Percentiles rank a stretch among this genome's conserved stretches.
These are phyloP conservation scores for Cladophialophora psammophila DNA, from an alignment of 2,329 filamentous ascomycete genomes.

Conservation along the genomic window DNA sequence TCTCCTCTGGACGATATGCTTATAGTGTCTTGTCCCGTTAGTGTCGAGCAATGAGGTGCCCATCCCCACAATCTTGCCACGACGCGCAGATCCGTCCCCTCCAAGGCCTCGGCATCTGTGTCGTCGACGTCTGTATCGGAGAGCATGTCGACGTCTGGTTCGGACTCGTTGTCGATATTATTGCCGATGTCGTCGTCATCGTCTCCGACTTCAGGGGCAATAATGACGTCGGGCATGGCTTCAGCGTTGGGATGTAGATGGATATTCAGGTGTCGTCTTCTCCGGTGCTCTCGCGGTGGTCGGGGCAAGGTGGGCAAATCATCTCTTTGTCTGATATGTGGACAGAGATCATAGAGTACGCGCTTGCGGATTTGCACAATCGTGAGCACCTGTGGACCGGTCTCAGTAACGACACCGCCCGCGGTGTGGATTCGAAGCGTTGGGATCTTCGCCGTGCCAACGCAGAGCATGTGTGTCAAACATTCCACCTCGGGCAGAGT, in stretches of 20 bases:
- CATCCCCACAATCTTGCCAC: slow-evolving; percentile 35
- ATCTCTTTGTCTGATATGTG: slow-evolving; percentile 12
- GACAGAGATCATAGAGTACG: slow-evolving; percentile 4
- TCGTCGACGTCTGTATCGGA: slow-evolving; percentile 10
- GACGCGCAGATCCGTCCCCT: slow-evolving; percentile 40
- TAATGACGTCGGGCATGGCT: neutral
- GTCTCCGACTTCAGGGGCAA: neutral
- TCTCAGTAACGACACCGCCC: neutral
- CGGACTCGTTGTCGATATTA: neutral
- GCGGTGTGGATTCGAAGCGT: neutral
- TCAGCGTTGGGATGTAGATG: neutral
- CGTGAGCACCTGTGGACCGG: slow-evolving; percentile 16
- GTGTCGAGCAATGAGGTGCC: slow-evolving; percentile 44
- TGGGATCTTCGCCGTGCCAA: slow-evolving; percentile 16
- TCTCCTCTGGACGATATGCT: slow-evolving; percentile 45
- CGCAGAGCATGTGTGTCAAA: slow-evolving; percentile 15
- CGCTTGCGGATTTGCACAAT: slow-evolving; percentile 26
- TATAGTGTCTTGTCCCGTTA: slow-evolving; percentile 49
- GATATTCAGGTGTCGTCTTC: slow-evolving; percentile 5
- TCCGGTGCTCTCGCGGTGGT: slow-evolving; percentile 10
- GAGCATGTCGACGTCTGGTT: neutral
- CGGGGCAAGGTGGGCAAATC: slow-evolving; percentile 21
- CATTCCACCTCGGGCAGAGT: slow-evolving; percentile 4
- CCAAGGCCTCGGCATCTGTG: neutral
- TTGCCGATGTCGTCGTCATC: neutral